Conservation (phyloP, 805 yeast genomes). For the Candida bentonensis region DNA sequence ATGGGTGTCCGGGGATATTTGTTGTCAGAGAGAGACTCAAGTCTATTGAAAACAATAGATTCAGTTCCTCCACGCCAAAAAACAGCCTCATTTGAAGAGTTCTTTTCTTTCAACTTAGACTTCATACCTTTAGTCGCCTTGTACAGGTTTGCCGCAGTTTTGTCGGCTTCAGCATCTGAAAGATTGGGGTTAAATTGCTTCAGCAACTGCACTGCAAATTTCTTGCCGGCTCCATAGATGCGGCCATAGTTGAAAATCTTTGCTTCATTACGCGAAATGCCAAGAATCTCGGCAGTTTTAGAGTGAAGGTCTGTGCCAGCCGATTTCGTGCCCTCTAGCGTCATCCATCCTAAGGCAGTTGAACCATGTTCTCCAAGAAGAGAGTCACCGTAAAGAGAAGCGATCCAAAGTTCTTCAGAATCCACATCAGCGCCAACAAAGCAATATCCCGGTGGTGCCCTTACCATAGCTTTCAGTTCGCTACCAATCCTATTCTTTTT, state of each 20-base stretch:
- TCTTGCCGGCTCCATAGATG: constrained; percentile 93
- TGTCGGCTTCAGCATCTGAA: constrained; percentile 49
- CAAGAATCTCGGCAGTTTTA: constrained; percentile 78
- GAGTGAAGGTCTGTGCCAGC: constrained; percentile 94
- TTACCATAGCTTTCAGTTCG: constrained; percentile 73
- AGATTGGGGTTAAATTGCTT: constrained; percentile 69
- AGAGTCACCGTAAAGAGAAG: constrained; percentile 87
- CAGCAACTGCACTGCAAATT: constrained; percentile 72
- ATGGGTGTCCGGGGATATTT: constrained; percentile 79
- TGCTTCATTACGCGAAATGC: constrained; percentile 83
- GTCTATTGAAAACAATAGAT: constrained; percentile 74
- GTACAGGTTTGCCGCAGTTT: constrained; percentile 55
- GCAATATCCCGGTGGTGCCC: constrained; percentile 78
- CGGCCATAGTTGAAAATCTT: constrained; percentile 93
- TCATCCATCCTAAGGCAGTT: constrained; percentile 98
- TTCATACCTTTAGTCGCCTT: constrained; percentile 67
- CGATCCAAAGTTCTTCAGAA: constrained; percentile 97
- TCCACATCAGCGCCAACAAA: constrained; percentile 99
- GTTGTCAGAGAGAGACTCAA: constrained; percentile 77
- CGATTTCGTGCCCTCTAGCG: constrained; percentile 83
- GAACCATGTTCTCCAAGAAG: constrained; percentile 84
- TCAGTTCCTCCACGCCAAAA: constrained; percentile 76
- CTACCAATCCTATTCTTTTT: constrained; percentile 79
- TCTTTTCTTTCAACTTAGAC: constrained; percentile 13
- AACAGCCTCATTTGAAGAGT: constrained; percentile 17